Percentiles rank a stretch among this genome's conserved stretches.
phyloP scores from a whole-genome alignment of 306 rosid genomes.

The Cotoneaster glaucophyllus region DNA sequence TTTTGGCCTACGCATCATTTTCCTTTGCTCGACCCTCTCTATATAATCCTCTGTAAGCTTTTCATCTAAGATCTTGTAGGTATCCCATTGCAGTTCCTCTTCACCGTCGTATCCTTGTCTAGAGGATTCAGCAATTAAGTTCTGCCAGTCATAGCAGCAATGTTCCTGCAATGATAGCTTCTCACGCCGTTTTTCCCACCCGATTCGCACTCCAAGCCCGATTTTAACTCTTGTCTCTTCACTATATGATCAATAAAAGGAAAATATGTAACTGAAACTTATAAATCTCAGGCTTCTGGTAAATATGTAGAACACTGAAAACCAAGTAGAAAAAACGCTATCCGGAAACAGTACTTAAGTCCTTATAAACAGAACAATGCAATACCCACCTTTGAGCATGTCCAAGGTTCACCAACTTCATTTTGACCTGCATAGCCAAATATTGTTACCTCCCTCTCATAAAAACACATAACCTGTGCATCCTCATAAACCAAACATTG shows the following conservation, averaged over 20 bases:
- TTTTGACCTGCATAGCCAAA: slow-evolving; percentile 65
- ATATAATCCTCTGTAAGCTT: slow-evolving; percentile 61
- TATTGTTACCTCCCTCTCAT: background rate
- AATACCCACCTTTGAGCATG: slow-evolving; percentile 81
- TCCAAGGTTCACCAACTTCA: slow-evolving; percentile 75
- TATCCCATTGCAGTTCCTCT: slow-evolving; percentile 78
- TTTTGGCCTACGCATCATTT: slow-evolving; percentile 30
- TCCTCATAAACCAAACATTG: too few species aligned
- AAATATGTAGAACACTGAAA: background rate
- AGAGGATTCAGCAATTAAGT: slow-evolving; percentile 76
- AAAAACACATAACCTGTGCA: background rate
- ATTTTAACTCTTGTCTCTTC: slow-evolving; percentile 69
- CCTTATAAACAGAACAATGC: slow-evolving; percentile 9
- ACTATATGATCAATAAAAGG: slow-evolving; percentile 39
- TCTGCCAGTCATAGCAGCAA: slow-evolving; percentile 77
- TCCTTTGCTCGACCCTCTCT: slow-evolving; percentile 55
- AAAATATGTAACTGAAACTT: background rate
- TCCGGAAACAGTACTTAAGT: background rate
- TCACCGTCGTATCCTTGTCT: slow-evolving; percentile 62
- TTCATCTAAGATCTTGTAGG: slow-evolving; percentile 49
- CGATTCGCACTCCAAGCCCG: slow-evolving; percentile 62
- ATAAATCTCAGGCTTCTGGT: background rate
- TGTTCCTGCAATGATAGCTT: slow-evolving; percentile 52
- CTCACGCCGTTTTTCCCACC: slow-evolving; percentile 63
- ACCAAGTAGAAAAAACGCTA: background rate